A percentile compares a stretch with the other conserved stretches of the same genome.
Evolutionary conservation across 108 stramenopile genomes (phyloP).

Genomic region (Fragilaria radians): DNA sequence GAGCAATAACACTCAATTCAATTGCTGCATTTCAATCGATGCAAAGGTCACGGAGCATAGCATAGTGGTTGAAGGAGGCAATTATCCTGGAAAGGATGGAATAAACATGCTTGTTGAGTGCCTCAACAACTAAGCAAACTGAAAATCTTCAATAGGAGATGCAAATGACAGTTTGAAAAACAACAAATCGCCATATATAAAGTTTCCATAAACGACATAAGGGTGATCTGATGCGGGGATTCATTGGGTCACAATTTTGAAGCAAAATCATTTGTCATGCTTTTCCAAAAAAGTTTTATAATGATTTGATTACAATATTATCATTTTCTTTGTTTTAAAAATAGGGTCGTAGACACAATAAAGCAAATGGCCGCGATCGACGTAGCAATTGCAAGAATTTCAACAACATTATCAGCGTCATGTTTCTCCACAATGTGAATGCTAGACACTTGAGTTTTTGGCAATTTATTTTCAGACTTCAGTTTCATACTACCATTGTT

Average conservation of each 20-base stretch:
- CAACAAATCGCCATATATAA: not conserved
- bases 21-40: no score
- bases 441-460: not conserved
- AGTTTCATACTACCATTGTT: not conserved
- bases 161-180: no score
- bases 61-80: no score
- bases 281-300: not conserved
- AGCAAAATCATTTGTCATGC: not conserved
- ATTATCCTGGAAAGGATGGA: no score
- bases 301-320: conserved; percentile 10
- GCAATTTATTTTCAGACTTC: not conserved
- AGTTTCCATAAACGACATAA: not conserved
- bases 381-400: conserved; percentile 39
- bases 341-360: conserved; percentile 30
- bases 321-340: conserved; percentile 11
- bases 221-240: not conserved
- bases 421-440: conserved; percentile 6
- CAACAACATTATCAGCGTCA: conserved; percentile 30
- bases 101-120: no score
- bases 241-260: not conserved
- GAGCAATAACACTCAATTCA: no score
- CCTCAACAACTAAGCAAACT: no score
- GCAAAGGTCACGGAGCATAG: not conserved
- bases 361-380: conserved; percentile 51
- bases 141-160: no score